Percentiles rank a stretch among this genome's conserved stretches.
Evolutionary conservation across 768 basidiomycete genomes (phyloP).

Genomic region (Rossbeevera mucosa): DNA sequence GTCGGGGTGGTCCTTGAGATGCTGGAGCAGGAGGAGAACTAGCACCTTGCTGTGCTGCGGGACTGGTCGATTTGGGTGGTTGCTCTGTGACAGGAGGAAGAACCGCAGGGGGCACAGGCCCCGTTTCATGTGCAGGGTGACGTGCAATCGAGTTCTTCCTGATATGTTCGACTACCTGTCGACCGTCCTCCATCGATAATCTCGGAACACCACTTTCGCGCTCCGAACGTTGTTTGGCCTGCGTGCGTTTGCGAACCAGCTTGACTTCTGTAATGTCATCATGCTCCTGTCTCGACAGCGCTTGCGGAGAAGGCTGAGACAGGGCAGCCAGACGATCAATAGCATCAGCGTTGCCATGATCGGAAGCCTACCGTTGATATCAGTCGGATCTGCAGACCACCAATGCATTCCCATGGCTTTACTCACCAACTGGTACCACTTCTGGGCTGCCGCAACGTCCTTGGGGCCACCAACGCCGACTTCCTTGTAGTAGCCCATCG

Average conservation of each 20-base stretch:
- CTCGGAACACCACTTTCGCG: slow-evolving; percentile 14
- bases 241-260: slow-evolving; percentile 79
- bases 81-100: slow-evolving; percentile 18
- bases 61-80: not conserved
- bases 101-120: not conserved
- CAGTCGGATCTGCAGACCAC: not conserved
- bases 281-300: slow-evolving; percentile 77
- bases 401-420: not conserved
- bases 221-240: slow-evolving; percentile 55
- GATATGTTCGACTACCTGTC: slow-evolving; percentile 50
- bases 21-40: not conserved
- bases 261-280: slow-evolving; percentile 72
- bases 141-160: slow-evolving; percentile 44
- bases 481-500: slow-evolving; percentile 93
- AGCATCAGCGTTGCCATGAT: slow-evolving; percentile 81
- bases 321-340: slow-evolving; percentile 66
- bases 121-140: slow-evolving; percentile 12
- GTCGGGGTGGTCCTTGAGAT: slow-evolving; percentile 12
- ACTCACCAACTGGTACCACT: slow-evolving; percentile 72
- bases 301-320: slow-evolving; percentile 51
- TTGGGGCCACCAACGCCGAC: slow-evolving; percentile 79
- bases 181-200: slow-evolving; percentile 32
- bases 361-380: slow-evolving; percentile 50
- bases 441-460: slow-evolving; percentile 58
- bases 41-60: not conserved